A percentile compares a stretch with the other conserved stretches of the same genome.
phyloP scores from a whole-genome alignment of 148 eudicot genomes.

The Pouteria glomerata region DNA sequence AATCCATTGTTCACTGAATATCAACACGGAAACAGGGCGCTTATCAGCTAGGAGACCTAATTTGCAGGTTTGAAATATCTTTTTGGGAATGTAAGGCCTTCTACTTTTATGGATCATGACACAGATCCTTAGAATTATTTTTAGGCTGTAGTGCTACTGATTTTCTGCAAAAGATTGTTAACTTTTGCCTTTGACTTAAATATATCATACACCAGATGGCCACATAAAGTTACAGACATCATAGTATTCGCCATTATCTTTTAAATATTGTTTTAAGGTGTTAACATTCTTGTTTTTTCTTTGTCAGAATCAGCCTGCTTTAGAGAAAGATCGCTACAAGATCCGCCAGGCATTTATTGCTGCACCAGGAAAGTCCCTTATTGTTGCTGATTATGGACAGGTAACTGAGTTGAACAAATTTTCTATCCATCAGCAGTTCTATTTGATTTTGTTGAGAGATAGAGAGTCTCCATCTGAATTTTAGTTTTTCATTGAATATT shows the following conservation, averaged over 20 bases:
- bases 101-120: neutral
- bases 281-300: conserved; percentile 12
- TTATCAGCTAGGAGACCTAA: conserved; percentile 97
- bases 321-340: conserved; percentile 96
- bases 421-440: neutral
- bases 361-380: conserved; percentile 79
- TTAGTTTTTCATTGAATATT: conserved; percentile 10
- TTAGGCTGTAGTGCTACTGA: neutral
- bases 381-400: conserved; percentile 99
- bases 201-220: neutral
- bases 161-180: neutral
- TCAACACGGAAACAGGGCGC: conserved; percentile 98
- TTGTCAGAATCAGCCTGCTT: conserved; percentile 92
- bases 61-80: conserved; percentile 59
- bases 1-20: conserved; percentile 92
- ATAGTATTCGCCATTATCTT: conserved; percentile 7
- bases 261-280: neutral
- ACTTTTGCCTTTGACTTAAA: neutral
- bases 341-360: conserved; percentile 97
- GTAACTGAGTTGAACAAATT: conserved; percentile 25
- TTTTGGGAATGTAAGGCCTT: neutral
- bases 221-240: neutral
- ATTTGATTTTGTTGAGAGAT: neutral
- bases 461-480: neutral
- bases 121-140: neutral